These are phyloP conservation scores for Coemansia guatemalensis DNA, from an alignment of 192 early-diverging fungal genomes.

Conservation along the genomic window DNA sequence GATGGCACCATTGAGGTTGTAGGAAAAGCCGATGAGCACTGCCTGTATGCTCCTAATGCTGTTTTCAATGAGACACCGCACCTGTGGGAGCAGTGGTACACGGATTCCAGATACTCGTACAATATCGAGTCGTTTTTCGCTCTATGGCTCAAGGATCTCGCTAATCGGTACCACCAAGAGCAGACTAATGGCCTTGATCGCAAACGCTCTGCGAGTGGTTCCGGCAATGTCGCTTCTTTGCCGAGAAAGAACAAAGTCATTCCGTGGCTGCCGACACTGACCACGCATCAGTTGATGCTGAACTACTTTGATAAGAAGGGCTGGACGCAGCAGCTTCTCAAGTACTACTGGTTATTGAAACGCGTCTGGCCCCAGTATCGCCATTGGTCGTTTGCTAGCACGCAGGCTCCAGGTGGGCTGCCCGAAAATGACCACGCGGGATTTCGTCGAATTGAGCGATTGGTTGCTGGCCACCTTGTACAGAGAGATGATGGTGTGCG, in stretches of 20 bases:
- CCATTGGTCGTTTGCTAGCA: conserved; percentile 10
- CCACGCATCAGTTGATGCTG: conserved; percentile 34
- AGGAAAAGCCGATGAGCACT: neutral
- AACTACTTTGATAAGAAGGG: conserved; percentile 8
- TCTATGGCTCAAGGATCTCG: conserved; percentile 16
- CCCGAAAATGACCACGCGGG: neutral
- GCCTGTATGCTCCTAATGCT: conserved; percentile 4
- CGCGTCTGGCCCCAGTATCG: conserved; percentile 28
- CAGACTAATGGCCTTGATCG: neutral
- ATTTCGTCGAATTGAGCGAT: conserved; percentile 11
- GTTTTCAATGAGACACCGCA: neutral
- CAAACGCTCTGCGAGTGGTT: no score
- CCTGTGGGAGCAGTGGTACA: conserved; percentile 36
- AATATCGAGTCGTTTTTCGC: conserved; percentile 14
- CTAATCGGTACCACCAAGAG: conserved; percentile 7
- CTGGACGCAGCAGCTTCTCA: neutral
- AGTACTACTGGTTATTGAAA: conserved; percentile 14
- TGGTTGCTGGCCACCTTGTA: conserved; percentile 19
- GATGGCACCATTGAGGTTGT: neutral
- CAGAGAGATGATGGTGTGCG: conserved; percentile 11
- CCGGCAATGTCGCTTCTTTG: no score
- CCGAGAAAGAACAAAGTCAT: neutral
- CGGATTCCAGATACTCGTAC: neutral
- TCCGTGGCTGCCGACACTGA: conserved; percentile 42
- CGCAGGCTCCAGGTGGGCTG: neutral